Evolutionary conservation across 2,329 filamentous ascomycete genomes (phyloP), one percentile per base, ranked within the genome.

Genomic region (Colletotrichum phormii): DNA sequence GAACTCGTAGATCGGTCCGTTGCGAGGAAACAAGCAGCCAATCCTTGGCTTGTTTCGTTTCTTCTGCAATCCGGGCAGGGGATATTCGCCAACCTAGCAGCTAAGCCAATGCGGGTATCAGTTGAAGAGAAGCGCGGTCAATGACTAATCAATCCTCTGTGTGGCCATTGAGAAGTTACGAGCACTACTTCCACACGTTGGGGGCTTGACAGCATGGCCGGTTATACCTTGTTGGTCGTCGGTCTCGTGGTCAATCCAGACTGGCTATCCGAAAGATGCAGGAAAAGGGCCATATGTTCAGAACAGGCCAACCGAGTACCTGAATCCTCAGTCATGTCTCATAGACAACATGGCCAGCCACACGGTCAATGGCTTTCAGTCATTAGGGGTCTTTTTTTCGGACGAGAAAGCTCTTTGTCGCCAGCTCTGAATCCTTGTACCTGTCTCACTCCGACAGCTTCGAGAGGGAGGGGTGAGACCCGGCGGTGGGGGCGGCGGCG

Each of bases 1-100:
- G 26, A 29, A 35, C 33, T 35, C 33, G 33, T 35, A 35, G 8
- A 49, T 22, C 42, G 42, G 42, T 49, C 18, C 42, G 42, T 49
- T 22, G 42, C 18, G 18, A 49, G 18, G 42, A 46, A n/a, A 31
- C 58, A 35, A 26, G 55, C 33, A 37, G 8, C 65, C 59, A 63
- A 64, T 51, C 37, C 53, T n/a, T 24, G n/a, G 15, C 26, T 58
- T 18, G 53, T 69, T 72, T 68, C 49, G 64, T 72, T 72, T 64
- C 59, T 60, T 53, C 24, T 49, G 46, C 42, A 42, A 60, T 29
- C 33, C 70, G 26, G 8, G 49, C 49, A 46, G 24, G 18, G 13
- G 37, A 42, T 18, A 51, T 49, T 37, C 33, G 54, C 33, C 67
- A 57, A 60, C 29, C 13, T n/a, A 49, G 22, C 54, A 15, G 29